Base-by-base conservation (phyloP, 306 rosid genomes). In the Gastrolobium villosum region DNA sequence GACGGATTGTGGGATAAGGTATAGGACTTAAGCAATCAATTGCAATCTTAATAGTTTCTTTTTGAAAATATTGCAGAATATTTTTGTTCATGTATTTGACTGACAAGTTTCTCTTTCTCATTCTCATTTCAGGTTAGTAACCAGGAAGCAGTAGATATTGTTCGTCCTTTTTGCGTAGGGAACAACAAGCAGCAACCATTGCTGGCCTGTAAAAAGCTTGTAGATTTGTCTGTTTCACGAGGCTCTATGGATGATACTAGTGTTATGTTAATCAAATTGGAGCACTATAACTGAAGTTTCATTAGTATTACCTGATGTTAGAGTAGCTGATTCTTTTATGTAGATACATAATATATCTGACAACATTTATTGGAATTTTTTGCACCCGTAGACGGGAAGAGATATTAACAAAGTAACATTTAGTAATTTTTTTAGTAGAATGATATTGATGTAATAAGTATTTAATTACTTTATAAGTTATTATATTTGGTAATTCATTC, bases 1-100 rank as follows among this genome's bases (percentile, higher is more conserved):
- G 99, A 95, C 30, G 99, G 99, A 63, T 84, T 95, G 74, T 95
- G 99, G 99, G 99, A 95, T 81, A 95, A 88, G 93, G 97, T 94
- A 85, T 57, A 70, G n/a, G 15, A 64, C 71, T 11, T 62, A 14
- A 59, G 37, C 64, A 61, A 54, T 78, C 20, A 31, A 67, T 15
- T 70, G 15, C 41, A 35, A 7, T 35, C 35, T 36, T 60, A 5
- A 0, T 13, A 10, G 37, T 74, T 28, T 72, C 13, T 37, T 45
- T 2, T 35, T 30, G 2, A 5, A 37, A 66, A 49, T 8, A n/a
- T 52, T 54, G 7, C 6, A 48, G 35, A 14, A 36, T 14, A 10
- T 13, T 14, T 4, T 62, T 65, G 7, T 49, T 43, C n/a, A 34
- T 44, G 14, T 5, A 61, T 64, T 40, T 40, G 62, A 61, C 5